Evolutionary conservation across 108 stramenopile genomes (phyloP).

Genomic region (Skeletonema menzelii): DNA sequence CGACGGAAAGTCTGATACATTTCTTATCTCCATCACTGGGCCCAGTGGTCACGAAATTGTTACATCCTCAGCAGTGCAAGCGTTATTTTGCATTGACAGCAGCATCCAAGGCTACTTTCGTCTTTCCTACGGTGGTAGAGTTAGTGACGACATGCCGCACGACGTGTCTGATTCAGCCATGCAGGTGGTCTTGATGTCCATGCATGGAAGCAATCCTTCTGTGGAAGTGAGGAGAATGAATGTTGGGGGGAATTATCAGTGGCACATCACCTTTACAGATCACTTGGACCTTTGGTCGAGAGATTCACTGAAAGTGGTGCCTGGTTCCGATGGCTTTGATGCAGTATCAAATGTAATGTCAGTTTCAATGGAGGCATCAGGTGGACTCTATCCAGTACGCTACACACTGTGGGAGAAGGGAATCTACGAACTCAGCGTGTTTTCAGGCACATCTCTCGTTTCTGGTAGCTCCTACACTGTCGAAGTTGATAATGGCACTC

Average conservation of each 20-base stretch:
- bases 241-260: conserved; percentile 38
- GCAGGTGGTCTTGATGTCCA: conserved; percentile 45
- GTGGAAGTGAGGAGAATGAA: conserved; percentile 28
- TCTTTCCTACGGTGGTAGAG: conserved; percentile 53
- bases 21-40: conserved; percentile 59
- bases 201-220: conserved; percentile 29
- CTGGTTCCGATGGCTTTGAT: conserved; percentile 30
- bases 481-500: conserved; percentile 45
- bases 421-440: conserved; percentile 52
- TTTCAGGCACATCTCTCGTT: conserved; percentile 50
- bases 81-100: conserved; percentile 29
- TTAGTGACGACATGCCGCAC: conserved; percentile 55
- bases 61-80: conserved; percentile 69
- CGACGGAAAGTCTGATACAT: conserved; percentile 70
- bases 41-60: conserved; percentile 50
- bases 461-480: conserved; percentile 60
- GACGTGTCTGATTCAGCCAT: conserved; percentile 58
- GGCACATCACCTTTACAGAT: conserved; percentile 64
- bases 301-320: conserved; percentile 48
- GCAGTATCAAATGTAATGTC: conserved; percentile 11
- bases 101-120: conserved; percentile 50
- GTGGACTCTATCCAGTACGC: conserved; percentile 68
- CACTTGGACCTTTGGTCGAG: conserved; percentile 54
- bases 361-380: conserved; percentile 22
- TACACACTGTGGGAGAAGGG: conserved; percentile 71